Percentiles rank a stretch among this genome's conserved stretches.
Evolutionary conservation across 2,329 filamentous ascomycete genomes (phyloP).

Genomic region (Fusarium piperis): DNA sequence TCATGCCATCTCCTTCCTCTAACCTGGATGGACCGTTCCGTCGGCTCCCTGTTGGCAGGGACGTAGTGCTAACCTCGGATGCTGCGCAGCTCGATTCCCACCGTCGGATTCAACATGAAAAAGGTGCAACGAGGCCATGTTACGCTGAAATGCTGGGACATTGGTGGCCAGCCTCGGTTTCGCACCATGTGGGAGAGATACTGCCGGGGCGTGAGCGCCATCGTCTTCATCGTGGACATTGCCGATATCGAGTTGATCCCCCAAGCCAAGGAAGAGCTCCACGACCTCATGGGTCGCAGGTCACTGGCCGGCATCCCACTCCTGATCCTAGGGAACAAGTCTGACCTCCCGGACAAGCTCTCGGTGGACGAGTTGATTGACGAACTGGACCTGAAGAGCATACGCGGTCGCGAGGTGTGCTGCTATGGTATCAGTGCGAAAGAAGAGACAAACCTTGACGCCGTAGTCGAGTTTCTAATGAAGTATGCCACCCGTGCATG

Average conservation of each 20-base stretch:
- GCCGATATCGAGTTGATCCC: slow-evolving; percentile 84
- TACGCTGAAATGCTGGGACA: slow-evolving; percentile 98
- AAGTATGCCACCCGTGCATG: slow-evolving; percentile 79
- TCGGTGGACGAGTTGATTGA: slow-evolving; percentile 97
- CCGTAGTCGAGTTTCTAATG: slow-evolving; percentile 95
- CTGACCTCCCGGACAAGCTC: slow-evolving; percentile 89
- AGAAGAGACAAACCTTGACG: slow-evolving; percentile 98
- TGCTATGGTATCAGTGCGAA: slow-evolving; percentile 99
- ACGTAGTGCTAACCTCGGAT: slow-evolving; percentile 50
- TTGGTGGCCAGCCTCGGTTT: slow-evolving; percentile 96
- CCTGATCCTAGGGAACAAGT: slow-evolving; percentile 96
- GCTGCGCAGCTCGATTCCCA: slow-evolving; percentile 87
- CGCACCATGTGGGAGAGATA: slow-evolving; percentile 99
- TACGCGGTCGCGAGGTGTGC: slow-evolving; percentile 92
- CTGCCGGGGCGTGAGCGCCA: slow-evolving; percentile 95
- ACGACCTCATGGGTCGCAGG: slow-evolving; percentile 85
- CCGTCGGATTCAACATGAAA: slow-evolving; percentile 99
- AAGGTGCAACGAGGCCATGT: slow-evolving; percentile 97
- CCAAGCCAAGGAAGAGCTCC: slow-evolving; percentile 90
- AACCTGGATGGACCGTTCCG: neutral
- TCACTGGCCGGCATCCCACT: slow-evolving; percentile 90
- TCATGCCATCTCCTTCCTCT: slow-evolving; percentile 15
- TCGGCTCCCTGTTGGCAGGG: slow-evolving; percentile 2
- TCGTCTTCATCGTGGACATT: slow-evolving; percentile 98
- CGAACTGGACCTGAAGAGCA: slow-evolving; percentile 85